Conservation (phyloP, 768 basidiomycete species). For the Lentinus tigrinus region DNA sequence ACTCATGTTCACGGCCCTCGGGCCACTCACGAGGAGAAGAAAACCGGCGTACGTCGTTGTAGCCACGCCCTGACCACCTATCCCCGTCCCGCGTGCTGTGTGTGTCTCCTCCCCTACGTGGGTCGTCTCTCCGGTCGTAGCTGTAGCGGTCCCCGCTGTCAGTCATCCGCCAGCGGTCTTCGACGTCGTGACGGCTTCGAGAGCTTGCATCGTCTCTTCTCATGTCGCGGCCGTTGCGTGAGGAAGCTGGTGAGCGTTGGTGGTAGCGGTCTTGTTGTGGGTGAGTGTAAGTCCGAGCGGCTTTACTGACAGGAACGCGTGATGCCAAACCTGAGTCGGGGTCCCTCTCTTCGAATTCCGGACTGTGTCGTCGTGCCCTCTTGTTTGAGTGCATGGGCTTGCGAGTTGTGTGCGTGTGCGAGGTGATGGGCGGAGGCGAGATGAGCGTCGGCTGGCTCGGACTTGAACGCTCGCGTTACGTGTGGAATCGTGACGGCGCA, state of each 20-base stretch:
- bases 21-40: background rate
- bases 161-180: conserved; percentile 48
- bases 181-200: conserved; percentile 46
- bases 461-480: conserved; percentile 28
- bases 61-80: conserved; percentile 11
- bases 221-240: conserved; percentile 40
- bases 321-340: conserved; percentile 18
- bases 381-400: conserved; percentile 4
- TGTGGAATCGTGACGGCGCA: conserved; percentile 23
- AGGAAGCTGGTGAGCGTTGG: conserved; percentile 38
- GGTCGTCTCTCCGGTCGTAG: conserved; percentile 14
- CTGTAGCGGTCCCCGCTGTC: conserved; percentile 30
- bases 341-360: conserved; percentile 7
- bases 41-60: conserved; percentile 11
- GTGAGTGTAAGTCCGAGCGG: conserved; percentile 11
- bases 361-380: conserved; percentile 12
- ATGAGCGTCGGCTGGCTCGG: conserved; percentile 3
- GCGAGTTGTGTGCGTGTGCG: background rate
- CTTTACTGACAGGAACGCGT: conserved; percentile 12
- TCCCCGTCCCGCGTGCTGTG: conserved; percentile 11
- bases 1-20: background rate
- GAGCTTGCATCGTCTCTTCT: conserved; percentile 54
- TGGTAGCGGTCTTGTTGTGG: conserved; percentile 29
- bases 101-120: conserved; percentile 9
- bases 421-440: conserved; percentile 23